Percentiles rank a stretch among this genome's conserved stretches.
Evolutionary conservation across 345 rosid species (phyloP).

Genomic region (Theobroma cacao): DNA sequence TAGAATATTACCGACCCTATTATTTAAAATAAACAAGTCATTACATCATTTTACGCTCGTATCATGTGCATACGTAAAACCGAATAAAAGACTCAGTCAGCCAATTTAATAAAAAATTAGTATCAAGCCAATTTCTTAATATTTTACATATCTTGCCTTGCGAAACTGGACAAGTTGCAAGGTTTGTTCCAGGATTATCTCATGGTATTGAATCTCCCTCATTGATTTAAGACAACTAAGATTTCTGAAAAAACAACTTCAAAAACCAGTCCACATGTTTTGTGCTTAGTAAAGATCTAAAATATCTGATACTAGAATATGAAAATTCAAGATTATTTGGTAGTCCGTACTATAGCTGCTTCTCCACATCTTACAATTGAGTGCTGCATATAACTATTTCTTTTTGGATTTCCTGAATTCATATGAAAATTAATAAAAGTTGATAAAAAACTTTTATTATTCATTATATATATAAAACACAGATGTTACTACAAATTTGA

Average conservation of each 20-base stretch:
- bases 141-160: neutral
- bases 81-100: too few species aligned
- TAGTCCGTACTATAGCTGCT: neutral
- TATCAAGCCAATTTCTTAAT: too few species aligned
- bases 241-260: neutral
- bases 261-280: neutral
- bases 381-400: neutral
- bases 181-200: constrained; percentile 10
- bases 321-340: neutral
- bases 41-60: too few species aligned
- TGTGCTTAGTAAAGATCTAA: neutral
- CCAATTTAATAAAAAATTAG: too few species aligned
- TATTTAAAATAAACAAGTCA: too few species aligned
- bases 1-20: too few species aligned
- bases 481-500: too few species aligned
- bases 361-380: neutral
- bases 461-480: too few species aligned
- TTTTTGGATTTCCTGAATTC: neutral
- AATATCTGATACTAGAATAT: neutral
- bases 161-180: constrained; percentile 3
- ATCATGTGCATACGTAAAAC: too few species aligned
- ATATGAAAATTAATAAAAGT: too few species aligned
- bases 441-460: too few species aligned
- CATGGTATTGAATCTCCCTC: neutral
- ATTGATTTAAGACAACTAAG: neutral